Base-by-base conservation (phyloP, 2,329 filamentous ascomycete species). In the Pseudogymnoascus sp. region DNA sequence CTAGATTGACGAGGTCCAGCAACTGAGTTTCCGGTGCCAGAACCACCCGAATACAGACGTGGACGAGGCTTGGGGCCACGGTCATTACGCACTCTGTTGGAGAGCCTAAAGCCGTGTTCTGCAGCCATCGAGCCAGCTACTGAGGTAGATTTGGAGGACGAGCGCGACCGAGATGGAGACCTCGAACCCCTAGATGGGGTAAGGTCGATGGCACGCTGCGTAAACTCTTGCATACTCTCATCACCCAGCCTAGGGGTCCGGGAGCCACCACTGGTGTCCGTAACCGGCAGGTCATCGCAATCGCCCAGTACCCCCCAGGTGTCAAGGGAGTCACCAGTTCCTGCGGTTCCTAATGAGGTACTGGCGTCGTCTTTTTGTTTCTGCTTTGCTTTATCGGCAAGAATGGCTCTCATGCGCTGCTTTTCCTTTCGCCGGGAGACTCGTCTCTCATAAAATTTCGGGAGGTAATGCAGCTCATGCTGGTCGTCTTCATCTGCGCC, bases 381-480 rank as follows among this genome's bases (percentile, higher is more conserved):
- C 6, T 61, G 21, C n/a, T 16, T 61, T 19, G 28, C 51, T 21
- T 21, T 57, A 11, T 36, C 51, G 6, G 51, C 51, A 36, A 57
- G 28, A 1, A 57, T 57, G 28, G 51, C 51, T 34, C 51, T 36
- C 51, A 57, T 41, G 6, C 60, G 60, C 36, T 61, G 19, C 6
- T 41, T 61, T 16, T 61, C 36, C 14, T 31, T 39, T 5, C 19
- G 25, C 5, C 37, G 41, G 2, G 14, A 45, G 16, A 51, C 3
- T 57, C 21, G 37, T n/a, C 37, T 23, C n/a, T 36, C 51, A 37
- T 63, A 64, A 3, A 64, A 31, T 2, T 21, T 23, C 6, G 64
- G 64, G 6, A 65, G 61, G 6, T 57, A 25, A 6, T 51, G 16
- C 10, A 57, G n/a, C 8, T 65, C 64, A 31, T 54, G 23, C 10